Evolutionary conservation across 2,329 filamentous ascomycete genomes (phyloP).

Genomic region (Coleophoma crateriformis): DNA sequence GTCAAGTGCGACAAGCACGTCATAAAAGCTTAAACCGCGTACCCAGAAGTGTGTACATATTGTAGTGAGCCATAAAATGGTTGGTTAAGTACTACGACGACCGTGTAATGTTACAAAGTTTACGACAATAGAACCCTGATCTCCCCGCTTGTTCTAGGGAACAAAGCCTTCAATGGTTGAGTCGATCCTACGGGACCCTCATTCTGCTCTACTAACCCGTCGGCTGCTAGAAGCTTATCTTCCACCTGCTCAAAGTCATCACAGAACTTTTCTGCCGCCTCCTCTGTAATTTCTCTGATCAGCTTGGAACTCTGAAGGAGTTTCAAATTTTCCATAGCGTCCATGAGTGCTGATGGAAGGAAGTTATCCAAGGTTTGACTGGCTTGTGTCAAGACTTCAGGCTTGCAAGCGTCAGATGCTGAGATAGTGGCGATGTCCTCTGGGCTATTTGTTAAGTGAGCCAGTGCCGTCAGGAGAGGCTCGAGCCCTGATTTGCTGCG

Average conservation of each 20-base stretch:
- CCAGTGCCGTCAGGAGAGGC: conserved; percentile 53
- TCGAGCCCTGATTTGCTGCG: conserved; percentile 69
- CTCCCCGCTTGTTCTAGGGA: conserved; percentile 28
- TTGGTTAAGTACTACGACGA: background rate
- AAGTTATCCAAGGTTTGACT: conserved; percentile 84
- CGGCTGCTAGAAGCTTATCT: conserved; percentile 50
- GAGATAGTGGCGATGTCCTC: conserved; percentile 53
- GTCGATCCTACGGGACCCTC: conserved; percentile 13
- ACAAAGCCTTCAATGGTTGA: conserved; percentile 21
- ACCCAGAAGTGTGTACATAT: too few relatives aligned
- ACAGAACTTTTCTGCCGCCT: conserved; percentile 80
- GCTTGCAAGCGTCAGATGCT: conserved; percentile 55
- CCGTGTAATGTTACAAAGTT: background rate
- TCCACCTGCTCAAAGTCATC: conserved; percentile 73
- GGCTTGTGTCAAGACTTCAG: conserved; percentile 54
- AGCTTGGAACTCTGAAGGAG: conserved; percentile 66
- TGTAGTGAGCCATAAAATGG: background rate
- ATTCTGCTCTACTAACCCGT: conserved; percentile 38
- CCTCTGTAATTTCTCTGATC: conserved; percentile 71
- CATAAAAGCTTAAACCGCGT: too few relatives aligned
- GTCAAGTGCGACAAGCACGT: too few relatives aligned
- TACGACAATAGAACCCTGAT: conserved; percentile 27
- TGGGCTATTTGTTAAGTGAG: conserved; percentile 24
- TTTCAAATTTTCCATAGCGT: conserved; percentile 78
- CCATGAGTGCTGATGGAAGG: conserved; percentile 86